phyloP scores from a whole-genome alignment of 2,329 filamentous ascomycete genomes.

The Pestalotiopsis sp. region DNA sequence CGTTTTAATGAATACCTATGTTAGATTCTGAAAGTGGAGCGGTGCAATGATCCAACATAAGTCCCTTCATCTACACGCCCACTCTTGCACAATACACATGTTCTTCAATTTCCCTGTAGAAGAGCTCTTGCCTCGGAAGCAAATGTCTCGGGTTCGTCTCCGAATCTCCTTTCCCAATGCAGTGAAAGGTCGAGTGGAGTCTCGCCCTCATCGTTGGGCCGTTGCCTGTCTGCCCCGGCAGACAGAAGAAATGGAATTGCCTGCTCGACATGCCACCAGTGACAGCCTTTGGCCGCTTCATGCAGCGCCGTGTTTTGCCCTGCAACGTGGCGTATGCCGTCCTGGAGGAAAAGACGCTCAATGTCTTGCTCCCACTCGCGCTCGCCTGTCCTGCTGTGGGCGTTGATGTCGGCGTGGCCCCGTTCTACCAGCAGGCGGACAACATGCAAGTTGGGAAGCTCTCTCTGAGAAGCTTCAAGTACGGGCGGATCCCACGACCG shows the following conservation, averaged over 20 bases:
- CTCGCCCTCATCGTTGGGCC: neutral
- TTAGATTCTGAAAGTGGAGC: too few relatives aligned
- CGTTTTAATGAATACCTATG: too few relatives aligned
- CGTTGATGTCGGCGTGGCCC: neutral
- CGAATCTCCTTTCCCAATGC: neutral
- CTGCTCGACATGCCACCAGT: neutral
- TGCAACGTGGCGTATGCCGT: neutral
- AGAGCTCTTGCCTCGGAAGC: neutral
- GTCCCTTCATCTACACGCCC: too few relatives aligned
- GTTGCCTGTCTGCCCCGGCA: neutral
- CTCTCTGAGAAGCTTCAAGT: neutral
- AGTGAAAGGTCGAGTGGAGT: neutral
- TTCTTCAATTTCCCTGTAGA: neutral
- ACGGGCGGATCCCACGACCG: neutral
- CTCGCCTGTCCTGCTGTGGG: neutral
- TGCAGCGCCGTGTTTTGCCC: neutral
- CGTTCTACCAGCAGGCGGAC: neutral
- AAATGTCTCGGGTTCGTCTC: neutral
- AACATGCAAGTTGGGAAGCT: conserved; percentile 1
- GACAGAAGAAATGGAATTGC: neutral
- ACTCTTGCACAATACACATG: neutral
- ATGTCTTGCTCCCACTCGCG: neutral
- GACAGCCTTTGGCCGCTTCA: neutral
- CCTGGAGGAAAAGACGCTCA: neutral
- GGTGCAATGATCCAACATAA: too few relatives aligned